A percentile compares a stretch with the other conserved stretches of the same genome.
These are phyloP conservation scores for Sequoia sempervirens DNA, from an alignment of 75 land plant species.

Conservation along the genomic window DNA sequence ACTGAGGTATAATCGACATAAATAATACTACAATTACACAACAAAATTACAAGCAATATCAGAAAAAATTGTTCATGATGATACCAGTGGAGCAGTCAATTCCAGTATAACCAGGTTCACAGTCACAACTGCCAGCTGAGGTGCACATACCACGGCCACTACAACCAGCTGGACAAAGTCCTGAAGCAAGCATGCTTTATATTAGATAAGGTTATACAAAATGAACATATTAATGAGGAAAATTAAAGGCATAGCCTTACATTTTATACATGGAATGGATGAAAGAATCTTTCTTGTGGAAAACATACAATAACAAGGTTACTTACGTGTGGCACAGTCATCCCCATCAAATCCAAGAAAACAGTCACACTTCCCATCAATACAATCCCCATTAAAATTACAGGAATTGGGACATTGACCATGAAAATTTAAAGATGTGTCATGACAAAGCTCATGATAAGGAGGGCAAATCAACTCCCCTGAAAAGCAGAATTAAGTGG, in stretches of 20 bases:
- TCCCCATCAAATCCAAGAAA: slow-evolving; percentile 85
- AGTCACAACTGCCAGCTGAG: slow-evolving; percentile 63
- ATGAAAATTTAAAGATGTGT: slow-evolving; percentile 22
- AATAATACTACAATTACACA: neutral
- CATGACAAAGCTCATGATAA: slow-evolving; percentile 77
- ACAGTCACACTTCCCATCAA: slow-evolving; percentile 80
- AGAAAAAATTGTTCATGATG: neutral
- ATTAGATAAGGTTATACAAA: neutral
- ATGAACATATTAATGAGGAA: neutral
- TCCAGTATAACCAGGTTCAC: slow-evolving; percentile 77
- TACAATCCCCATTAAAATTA: slow-evolving; percentile 80
- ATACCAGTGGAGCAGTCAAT: slow-evolving; percentile 96
- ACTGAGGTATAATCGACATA: neutral
- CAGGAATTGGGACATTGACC: slow-evolving; percentile 78
- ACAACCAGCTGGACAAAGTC: slow-evolving; percentile 74
- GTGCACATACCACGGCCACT: slow-evolving; percentile 77
- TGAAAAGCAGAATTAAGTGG: slow-evolving; percentile 22
- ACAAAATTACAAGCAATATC: neutral
- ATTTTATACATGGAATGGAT: neutral
- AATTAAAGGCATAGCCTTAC: neutral
- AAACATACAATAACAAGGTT: neutral
- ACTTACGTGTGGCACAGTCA: slow-evolving; percentile 80
- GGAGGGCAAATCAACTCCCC: slow-evolving; percentile 89
- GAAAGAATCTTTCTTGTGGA: neutral
- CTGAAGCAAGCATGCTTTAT: slow-evolving; percentile 29